Evolutionary conservation across 139 green algal species (phyloP).

Genomic region (Ostreobium quekettii): DNA sequence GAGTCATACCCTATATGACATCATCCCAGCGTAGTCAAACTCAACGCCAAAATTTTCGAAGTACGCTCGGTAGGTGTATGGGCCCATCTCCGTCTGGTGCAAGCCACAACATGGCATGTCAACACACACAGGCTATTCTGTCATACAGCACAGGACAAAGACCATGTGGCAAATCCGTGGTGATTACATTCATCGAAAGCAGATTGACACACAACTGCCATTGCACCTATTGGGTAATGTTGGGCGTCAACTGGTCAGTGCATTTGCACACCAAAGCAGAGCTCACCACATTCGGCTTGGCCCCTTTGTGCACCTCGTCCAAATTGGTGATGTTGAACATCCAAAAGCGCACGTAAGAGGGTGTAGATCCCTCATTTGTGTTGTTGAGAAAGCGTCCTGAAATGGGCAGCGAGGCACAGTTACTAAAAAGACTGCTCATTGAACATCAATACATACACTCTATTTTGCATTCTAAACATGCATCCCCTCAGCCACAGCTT

Average conservation of each 20-base stretch:
- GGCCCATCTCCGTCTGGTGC: constrained; percentile 20
- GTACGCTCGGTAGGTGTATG: constrained; percentile 15
- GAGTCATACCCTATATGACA: constrained; percentile 21
- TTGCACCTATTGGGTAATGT: neutral
- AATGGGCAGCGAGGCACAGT: too few relatives aligned
- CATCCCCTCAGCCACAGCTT: too few relatives aligned
- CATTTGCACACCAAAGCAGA: too few relatives aligned
- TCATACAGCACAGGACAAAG: neutral
- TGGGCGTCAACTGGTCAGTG: neutral
- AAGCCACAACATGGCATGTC: too few relatives aligned
- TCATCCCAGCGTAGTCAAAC: constrained; percentile 18
- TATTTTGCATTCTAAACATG: too few relatives aligned
- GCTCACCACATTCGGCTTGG: constrained; percentile 35
- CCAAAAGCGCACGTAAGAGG: constrained; percentile 12
- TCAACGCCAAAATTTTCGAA: constrained; percentile 19
- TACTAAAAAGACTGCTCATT: too few relatives aligned
- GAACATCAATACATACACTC: too few relatives aligned
- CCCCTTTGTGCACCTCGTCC: constrained; percentile 30
- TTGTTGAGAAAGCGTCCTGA: too few relatives aligned
- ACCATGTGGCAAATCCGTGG: neutral
- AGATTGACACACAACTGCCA: neutral
- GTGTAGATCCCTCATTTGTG: too few relatives aligned
- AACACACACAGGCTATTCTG: too few relatives aligned
- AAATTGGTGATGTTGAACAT: constrained; percentile 53
- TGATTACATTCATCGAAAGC: too few relatives aligned